These are phyloP conservation scores for Talaromyces rugulosus DNA, from an alignment of 2,329 filamentous ascomycete species.

Conservation along the genomic window DNA sequence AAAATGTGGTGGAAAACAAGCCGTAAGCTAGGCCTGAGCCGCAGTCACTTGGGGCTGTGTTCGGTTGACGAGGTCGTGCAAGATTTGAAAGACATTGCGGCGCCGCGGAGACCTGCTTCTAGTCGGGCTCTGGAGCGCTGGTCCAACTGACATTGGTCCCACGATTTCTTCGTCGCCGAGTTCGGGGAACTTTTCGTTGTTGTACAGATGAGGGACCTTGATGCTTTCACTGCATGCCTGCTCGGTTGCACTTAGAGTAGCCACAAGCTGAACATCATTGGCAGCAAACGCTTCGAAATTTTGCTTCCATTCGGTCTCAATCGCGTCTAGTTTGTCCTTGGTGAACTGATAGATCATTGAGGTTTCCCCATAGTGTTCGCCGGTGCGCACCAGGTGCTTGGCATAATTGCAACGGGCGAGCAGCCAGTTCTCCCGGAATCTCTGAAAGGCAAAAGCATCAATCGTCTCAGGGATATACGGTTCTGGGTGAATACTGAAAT, in stretches of 20 bases:
- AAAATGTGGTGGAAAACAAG: slow-evolving; percentile 1
- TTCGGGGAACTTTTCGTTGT: slow-evolving; percentile 77
- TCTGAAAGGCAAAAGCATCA: slow-evolving; percentile 57
- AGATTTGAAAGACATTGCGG: slow-evolving; percentile 41
- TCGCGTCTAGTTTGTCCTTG: slow-evolving; percentile 81
- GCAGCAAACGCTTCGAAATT: slow-evolving; percentile 63
- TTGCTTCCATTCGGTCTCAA: slow-evolving; percentile 69
- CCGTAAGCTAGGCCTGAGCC: slow-evolving; percentile 3
- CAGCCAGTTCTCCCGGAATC: slow-evolving; percentile 76
- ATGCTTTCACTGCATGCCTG: slow-evolving; percentile 49
- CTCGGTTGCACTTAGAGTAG: slow-evolving; percentile 34
- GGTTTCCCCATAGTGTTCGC: slow-evolving; percentile 84
- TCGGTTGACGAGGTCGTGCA: slow-evolving; percentile 39
- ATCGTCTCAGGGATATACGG: slow-evolving; percentile 68
- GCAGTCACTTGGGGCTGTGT: slow-evolving; percentile 7
- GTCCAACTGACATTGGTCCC: slow-evolving; percentile 70
- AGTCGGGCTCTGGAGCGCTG: slow-evolving; percentile 40
- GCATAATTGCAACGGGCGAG: slow-evolving; percentile 79
- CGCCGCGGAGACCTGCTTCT: slow-evolving; percentile 38
- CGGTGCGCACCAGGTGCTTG: slow-evolving; percentile 80
- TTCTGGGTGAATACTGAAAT: slow-evolving; percentile 80
- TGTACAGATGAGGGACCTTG: slow-evolving; percentile 39
- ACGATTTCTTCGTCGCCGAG: slow-evolving; percentile 90
- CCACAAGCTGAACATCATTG: slow-evolving; percentile 37
- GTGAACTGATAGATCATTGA: slow-evolving; percentile 85